Evolutionary conservation across 1,284 basidiomycete species (phyloP).

Genomic region (Ceratobasidium sp.): DNA sequence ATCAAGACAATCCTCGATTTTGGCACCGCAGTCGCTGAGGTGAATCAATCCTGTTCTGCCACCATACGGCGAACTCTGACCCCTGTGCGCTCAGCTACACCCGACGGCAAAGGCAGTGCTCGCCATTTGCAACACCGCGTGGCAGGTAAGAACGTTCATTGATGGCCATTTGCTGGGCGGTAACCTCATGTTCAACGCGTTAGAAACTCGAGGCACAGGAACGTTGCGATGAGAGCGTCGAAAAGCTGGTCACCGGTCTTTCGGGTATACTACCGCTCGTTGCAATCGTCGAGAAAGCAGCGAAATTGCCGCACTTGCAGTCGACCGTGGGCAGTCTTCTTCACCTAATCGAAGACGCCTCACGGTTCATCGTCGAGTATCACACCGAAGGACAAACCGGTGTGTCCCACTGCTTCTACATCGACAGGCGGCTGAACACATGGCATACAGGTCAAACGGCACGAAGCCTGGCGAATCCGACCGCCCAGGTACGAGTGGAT

Average conservation of each 20-base stretch:
- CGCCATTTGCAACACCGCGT: not conserved
- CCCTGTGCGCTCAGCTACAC: not conserved
- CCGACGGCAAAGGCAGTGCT: not conserved
- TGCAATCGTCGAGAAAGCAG: not conserved
- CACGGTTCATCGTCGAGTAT: not conserved
- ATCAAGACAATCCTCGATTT: too few species aligned
- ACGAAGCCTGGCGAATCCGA: not conserved
- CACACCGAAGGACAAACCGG: not conserved
- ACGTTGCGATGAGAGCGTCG: not conserved
- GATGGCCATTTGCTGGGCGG: not conserved
- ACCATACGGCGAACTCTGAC: not conserved
- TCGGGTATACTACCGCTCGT: not conserved
- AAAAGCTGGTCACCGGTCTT: not conserved
- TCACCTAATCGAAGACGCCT: conserved; percentile 6
- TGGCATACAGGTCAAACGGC: not conserved
- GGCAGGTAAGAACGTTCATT: not conserved
- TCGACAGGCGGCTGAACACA: not conserved
- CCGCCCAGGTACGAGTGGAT: not conserved
- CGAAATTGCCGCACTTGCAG: not conserved
- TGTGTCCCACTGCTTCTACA: not conserved
- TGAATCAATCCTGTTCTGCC: too few species aligned
- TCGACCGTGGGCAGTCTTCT: not conserved
- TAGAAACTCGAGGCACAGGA: not conserved
- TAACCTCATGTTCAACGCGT: not conserved
- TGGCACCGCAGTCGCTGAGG: too few species aligned